phyloP scores from a whole-genome alignment of 768 basidiomycete species.

The Tylopilus vinaceipallidus region DNA sequence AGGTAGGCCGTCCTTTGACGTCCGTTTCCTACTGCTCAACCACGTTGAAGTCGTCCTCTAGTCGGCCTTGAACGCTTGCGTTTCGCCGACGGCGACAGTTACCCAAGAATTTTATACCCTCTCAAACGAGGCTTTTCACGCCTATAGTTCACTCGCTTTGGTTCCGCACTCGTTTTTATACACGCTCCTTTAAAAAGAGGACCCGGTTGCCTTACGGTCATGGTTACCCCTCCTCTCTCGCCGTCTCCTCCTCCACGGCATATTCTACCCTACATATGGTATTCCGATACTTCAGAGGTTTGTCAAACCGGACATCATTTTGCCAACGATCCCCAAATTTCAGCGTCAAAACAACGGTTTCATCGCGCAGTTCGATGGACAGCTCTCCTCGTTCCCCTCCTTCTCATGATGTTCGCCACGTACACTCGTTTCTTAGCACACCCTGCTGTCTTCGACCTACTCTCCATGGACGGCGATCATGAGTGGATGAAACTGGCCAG shows the following conservation, averaged over 20 bases:
- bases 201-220: conserved; percentile 11
- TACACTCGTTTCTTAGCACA: conserved; percentile 52
- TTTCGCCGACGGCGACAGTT: background rate
- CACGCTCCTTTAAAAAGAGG: conserved; percentile 24
- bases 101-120: background rate
- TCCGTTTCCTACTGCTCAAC: conserved; percentile 6
- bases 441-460: conserved; percentile 44
- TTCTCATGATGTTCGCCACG: conserved; percentile 52
- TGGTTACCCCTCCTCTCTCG: conserved; percentile 46
- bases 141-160: conserved; percentile 13
- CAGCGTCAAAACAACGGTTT: conserved; percentile 36
- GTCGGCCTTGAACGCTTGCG: conserved; percentile 2
- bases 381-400: conserved; percentile 53
- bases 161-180: conserved; percentile 29
- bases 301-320: conserved; percentile 1
- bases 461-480: conserved; percentile 28
- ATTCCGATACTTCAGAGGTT: background rate
- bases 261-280: background rate
- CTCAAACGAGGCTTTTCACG: conserved; percentile 7
- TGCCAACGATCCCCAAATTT: conserved; percentile 1
- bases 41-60: background rate
- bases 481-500: conserved; percentile 31
- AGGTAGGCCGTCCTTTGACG: conserved; percentile 4
- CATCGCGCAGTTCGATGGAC: conserved; percentile 43
- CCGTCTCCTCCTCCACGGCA: conserved; percentile 29